Percentiles rank a stretch among this genome's conserved stretches.
Conservation (phyloP, 2,329 filamentous ascomycete genomes). For the Fusarium cicatricum region DNA sequence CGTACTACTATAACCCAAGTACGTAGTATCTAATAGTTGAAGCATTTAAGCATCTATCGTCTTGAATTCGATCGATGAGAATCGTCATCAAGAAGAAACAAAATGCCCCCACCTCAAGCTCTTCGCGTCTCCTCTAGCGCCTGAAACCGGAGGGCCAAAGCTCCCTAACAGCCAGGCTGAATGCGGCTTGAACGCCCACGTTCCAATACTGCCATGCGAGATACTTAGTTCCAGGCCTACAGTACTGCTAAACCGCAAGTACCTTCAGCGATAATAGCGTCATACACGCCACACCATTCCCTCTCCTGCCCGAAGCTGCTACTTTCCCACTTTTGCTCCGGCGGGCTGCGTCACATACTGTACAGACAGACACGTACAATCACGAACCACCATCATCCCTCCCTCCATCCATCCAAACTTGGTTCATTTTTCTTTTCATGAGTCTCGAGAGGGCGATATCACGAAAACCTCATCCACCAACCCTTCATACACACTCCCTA, state of each 20-base stretch:
- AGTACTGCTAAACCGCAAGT: conserved; percentile 8
- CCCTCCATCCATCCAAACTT: conserved; percentile 20
- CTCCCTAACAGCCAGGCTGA: conserved; percentile 1
- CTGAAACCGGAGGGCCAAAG: conserved; percentile 6
- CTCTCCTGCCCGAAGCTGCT: conserved; percentile 16
- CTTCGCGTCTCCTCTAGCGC: not conserved
- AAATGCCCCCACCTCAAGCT: conserved; percentile 4
- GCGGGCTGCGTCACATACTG: conserved; percentile 33
- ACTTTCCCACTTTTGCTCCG: conserved; percentile 40
- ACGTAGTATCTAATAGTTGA: not conserved
- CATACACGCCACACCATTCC: conserved; percentile 41
- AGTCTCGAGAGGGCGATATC: conserved; percentile 15
- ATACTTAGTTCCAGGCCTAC: not conserved
- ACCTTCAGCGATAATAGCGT: conserved; percentile 29
- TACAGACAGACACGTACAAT: conserved; percentile 22
- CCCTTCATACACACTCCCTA: conserved; percentile 5
- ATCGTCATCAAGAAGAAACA: conserved; percentile 4
- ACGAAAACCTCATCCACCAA: conserved; percentile 26
- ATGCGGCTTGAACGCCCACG: not conserved
- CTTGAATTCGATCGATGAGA: not conserved
- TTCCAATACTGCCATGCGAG: not conserved
- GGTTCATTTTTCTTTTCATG: conserved; percentile 4
- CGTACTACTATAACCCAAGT: not conserved
- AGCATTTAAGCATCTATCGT: too few species aligned
- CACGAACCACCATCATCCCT: conserved; percentile 21